These are phyloP conservation scores for Dothidotthia symphoricarpi DNA, from an alignment of 2,329 filamentous ascomycete species.

Conservation along the genomic window DNA sequence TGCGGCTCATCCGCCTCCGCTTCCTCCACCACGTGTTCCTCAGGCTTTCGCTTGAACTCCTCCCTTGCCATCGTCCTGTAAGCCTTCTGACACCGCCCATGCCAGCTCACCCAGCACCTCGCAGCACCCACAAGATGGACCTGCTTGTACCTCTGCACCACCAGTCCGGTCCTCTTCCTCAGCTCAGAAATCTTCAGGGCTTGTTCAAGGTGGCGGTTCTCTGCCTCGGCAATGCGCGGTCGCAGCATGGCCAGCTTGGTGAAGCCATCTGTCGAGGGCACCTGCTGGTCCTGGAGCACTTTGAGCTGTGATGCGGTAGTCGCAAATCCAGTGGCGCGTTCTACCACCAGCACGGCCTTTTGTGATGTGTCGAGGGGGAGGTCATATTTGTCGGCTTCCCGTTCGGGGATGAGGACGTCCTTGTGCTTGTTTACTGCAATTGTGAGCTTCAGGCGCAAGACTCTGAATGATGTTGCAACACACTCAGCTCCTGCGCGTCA, in stretches of 20 bases:
- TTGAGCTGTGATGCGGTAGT: constrained; percentile 46
- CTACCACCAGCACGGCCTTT: constrained; percentile 43
- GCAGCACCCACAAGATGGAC: constrained; percentile 66
- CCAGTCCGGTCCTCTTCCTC: constrained; percentile 60
- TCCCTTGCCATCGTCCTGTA: constrained; percentile 65
- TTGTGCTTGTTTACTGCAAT: constrained; percentile 42
- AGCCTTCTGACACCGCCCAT: constrained; percentile 63
- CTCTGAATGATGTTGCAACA: neutral
- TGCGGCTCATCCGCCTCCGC: constrained; percentile 16
- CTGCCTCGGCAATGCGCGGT: constrained; percentile 62
- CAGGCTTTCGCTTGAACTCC: constrained; percentile 58
- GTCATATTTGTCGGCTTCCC: constrained; percentile 14
- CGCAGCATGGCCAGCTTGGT: constrained; percentile 58
- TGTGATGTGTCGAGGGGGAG: constrained; percentile 22
- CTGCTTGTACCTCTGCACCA: constrained; percentile 66
- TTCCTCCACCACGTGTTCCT: constrained; percentile 55
- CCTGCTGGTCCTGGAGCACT: constrained; percentile 45
- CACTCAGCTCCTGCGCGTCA: constrained; percentile 43
- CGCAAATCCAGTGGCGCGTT: constrained; percentile 46
- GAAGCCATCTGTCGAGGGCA: constrained; percentile 46
- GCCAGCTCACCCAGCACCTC: constrained; percentile 68
- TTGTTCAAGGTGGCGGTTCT: constrained; percentile 62
- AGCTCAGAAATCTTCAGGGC: constrained; percentile 61
- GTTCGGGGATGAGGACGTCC: constrained; percentile 36
- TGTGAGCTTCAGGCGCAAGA: constrained; percentile 13